Evolutionary conservation across 2,329 filamentous ascomycete genomes (phyloP), one percentile per base, ranked within the genome.

Genomic region (Emergomyces africanus): DNA sequence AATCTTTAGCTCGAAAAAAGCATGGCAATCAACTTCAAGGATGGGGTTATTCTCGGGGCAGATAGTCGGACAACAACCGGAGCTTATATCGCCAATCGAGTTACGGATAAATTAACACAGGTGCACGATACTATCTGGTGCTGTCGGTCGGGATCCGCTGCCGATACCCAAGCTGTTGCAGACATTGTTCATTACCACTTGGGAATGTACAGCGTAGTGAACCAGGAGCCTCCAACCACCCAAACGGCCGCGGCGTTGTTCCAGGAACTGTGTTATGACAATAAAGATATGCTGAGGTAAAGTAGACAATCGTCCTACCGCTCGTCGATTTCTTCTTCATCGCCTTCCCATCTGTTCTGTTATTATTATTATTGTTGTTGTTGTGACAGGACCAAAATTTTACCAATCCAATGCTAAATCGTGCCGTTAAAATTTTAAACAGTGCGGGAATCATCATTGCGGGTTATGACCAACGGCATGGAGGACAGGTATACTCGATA

Each of bases 81-180:
- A 69, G 86, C 92, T 68, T 99, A 97, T 82, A 97, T 99, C 72
- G 94, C 94, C 69, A 99, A 99, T 77, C 87, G 94, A 81, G 94
- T 99, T 65, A 99, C 94, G 64, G 94, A 99, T 82, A 99, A 99
- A 81, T 85, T 99, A 73, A 99, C 94, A 69, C 88, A 91, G 80
- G 92, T 99, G 62, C 89, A 95, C 78, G 94, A 99, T 76, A 97
- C 92, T 61, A 97, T 99, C 77, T 99, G 94, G 94, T 99, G 94
- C 80, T 99, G 94, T 79, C 87, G 94, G 70, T 97, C 94, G 62
- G 94, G 94, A 57, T 99, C 94, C 30, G 94, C 94, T 37, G 94
- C 94, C 66, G 94, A 99, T 72, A 99, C 94, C 61, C 94, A 99
- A 77, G 94, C 94, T 55, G 90, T 99, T 54, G 94, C 94, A 61